Conservation (phyloP, 2,329 filamentous ascomycete genomes). For the Epichloe bromicola region DNA sequence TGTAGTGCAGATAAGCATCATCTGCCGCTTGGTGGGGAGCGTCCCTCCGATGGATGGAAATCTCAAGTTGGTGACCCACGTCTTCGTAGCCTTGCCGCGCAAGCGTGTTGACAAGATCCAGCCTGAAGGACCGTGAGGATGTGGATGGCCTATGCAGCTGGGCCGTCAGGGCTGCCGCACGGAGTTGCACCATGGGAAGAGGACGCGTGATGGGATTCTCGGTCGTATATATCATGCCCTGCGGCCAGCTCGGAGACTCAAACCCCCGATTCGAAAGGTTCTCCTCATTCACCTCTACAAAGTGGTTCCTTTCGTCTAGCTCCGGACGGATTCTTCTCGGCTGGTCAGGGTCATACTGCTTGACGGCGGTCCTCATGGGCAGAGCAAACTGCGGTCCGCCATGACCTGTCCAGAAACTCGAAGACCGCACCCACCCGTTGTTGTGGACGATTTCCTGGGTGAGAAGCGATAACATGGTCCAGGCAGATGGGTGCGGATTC, state of each 20-base stretch:
- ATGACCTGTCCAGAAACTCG: constrained; percentile 5
- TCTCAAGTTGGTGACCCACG: not conserved
- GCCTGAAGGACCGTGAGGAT: not conserved
- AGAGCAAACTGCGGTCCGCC: constrained; percentile 8
- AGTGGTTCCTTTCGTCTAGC: not conserved
- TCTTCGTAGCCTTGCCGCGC: not conserved
- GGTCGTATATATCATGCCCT: not conserved
- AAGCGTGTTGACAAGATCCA: not conserved
- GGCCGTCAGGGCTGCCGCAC: not conserved
- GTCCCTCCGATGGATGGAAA: not conserved
- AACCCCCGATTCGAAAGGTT: not conserved
- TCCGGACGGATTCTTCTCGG: not conserved
- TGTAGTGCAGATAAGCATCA: not conserved
- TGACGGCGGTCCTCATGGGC: constrained; percentile 9
- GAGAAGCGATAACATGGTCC: not conserved
- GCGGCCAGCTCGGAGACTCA: not conserved
- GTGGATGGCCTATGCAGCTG: not conserved
- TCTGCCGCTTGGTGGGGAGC: not conserved
- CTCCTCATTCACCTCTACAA: not conserved
- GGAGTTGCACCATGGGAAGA: not conserved
- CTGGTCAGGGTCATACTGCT: not conserved
- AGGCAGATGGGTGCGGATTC: not conserved
- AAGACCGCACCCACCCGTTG: not conserved
- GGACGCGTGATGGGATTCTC: constrained; percentile 2
- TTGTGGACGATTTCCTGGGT: not conserved